Percentiles rank a stretch among this genome's conserved stretches.
phyloP scores from a whole-genome alignment of 2,329 filamentous ascomycete genomes.

The Chaetomiaceae sp. region DNA sequence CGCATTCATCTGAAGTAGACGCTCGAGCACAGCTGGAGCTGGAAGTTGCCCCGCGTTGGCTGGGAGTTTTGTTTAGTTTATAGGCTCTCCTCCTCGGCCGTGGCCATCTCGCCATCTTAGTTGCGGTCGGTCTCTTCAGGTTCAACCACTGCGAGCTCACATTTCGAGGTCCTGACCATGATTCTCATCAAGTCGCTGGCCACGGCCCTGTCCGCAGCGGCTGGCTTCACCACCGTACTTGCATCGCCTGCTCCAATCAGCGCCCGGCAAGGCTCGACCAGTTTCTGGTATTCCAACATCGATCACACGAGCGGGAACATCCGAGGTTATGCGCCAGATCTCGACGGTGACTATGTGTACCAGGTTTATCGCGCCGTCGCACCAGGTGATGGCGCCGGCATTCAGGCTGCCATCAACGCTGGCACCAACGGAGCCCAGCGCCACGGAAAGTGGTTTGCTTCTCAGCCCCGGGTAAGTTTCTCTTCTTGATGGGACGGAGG shows the following conservation, averaged over 20 bases:
- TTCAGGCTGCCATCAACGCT: constrained; percentile 38
- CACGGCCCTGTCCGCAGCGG: neutral
- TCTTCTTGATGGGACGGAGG: neutral
- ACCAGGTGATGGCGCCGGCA: constrained; percentile 35
- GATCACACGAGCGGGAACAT: constrained; percentile 35
- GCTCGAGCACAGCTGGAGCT: too few species aligned
- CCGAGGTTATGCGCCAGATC: constrained; percentile 39
- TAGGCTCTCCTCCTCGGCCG: too few species aligned
- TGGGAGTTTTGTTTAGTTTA: too few species aligned
- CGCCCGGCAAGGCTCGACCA: constrained; percentile 13
- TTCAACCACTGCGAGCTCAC: too few species aligned
- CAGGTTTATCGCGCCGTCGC: constrained; percentile 37
- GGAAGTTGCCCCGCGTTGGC: too few species aligned
- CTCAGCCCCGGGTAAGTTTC: constrained; percentile 36
- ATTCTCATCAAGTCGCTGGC: too few species aligned
- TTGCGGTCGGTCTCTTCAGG: neutral
- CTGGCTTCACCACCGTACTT: neutral
- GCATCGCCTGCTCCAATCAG: neutral
- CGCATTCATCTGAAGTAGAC: neutral
- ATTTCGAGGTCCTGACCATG: neutral
- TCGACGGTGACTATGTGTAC: constrained; percentile 37
- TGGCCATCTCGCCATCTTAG: too few species aligned
- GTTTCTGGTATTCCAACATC: constrained; percentile 42
- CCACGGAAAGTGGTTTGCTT: constrained; percentile 38
- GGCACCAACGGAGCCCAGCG: constrained; percentile 33